phyloP scores from a whole-genome alignment of 2,329 filamentous ascomycete species.

The Macrophomina phaseolina region DNA sequence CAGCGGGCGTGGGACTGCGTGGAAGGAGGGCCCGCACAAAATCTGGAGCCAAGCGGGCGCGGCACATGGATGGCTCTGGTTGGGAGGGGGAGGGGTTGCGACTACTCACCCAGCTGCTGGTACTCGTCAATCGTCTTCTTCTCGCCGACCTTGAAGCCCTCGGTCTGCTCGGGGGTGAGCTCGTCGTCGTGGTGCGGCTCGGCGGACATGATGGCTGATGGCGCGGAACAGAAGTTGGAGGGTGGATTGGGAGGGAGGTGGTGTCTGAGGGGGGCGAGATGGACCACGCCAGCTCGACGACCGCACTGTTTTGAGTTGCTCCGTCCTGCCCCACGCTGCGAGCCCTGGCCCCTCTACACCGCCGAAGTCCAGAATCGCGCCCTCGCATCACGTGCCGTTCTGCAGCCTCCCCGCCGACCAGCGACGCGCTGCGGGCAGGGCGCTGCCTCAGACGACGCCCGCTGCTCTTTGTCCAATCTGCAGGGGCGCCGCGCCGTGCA shows the following conservation, averaged over 20 bases:
- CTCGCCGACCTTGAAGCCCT: slow-evolving; percentile 97
- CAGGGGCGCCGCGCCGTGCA: neutral
- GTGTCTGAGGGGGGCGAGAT: slow-evolving; percentile 13
- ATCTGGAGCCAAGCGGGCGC: slow-evolving; percentile 6
- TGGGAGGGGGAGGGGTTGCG: neutral
- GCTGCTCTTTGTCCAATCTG: slow-evolving; percentile 4
- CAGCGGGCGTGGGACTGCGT: neutral
- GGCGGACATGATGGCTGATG: slow-evolving; percentile 35
- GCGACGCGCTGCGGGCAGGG: neutral
- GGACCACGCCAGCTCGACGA: slow-evolving; percentile 20
- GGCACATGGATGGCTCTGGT: slow-evolving; percentile 20
- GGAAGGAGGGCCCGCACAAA: slow-evolving; percentile 9
- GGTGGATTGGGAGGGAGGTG: neutral
- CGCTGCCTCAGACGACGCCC: neutral
- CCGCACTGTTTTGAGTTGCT: slow-evolving; percentile 25
- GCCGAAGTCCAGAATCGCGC: slow-evolving; percentile 20
- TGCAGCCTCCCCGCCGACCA: slow-evolving; percentile 18
- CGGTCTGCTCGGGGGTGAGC: slow-evolving; percentile 82
- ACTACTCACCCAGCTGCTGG: slow-evolving; percentile 81
- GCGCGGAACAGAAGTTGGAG: slow-evolving; percentile 13
- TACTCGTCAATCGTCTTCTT: slow-evolving; percentile 98
- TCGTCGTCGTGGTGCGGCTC: slow-evolving; percentile 69
- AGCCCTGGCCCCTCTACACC: slow-evolving; percentile 19
- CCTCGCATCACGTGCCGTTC: slow-evolving; percentile 15
- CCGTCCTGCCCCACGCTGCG: slow-evolving; percentile 23